A percentile compares a stretch with the other conserved stretches of the same genome.
phyloP scores from a whole-genome alignment of 306 rosid species.

The Purshia tridentata region DNA sequence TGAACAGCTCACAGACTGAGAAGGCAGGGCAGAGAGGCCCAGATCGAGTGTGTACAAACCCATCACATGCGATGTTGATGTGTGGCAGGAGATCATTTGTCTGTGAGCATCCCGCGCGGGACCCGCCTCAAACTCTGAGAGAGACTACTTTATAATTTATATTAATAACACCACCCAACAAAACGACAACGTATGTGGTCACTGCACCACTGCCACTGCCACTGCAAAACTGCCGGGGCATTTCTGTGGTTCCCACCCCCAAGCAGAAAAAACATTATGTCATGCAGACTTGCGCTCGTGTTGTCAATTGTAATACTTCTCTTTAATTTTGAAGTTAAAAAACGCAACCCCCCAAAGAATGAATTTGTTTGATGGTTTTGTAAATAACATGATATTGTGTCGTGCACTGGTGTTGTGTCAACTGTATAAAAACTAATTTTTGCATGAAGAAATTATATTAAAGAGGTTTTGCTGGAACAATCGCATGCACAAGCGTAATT shows the following conservation, averaged over 20 bases:
- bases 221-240: background rate
- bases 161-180: background rate
- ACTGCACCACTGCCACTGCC: background rate
- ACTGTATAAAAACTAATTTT: no score
- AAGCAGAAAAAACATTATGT: constrained; percentile 11
- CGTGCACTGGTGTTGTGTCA: no score
- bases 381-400: no score
- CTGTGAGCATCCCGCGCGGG: background rate
- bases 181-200: constrained; percentile 17
- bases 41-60: constrained; percentile 17
- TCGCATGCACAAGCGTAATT: no score
- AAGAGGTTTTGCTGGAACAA: no score
- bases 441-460: no score
- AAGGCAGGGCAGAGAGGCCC: background rate
- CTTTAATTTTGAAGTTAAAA: background rate
- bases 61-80: constrained; percentile 45
- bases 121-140: background rate
- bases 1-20: background rate
- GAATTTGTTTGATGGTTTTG: no score
- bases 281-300: constrained; percentile 21
- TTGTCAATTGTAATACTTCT: background rate
- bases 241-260: constrained; percentile 25
- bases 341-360: background rate
- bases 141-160: background rate
- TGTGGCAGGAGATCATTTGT: constrained; percentile 32